Base-by-base conservation (phyloP, 2,329 filamentous ascomycete genomes). In the Fusarium camptoceras region DNA sequence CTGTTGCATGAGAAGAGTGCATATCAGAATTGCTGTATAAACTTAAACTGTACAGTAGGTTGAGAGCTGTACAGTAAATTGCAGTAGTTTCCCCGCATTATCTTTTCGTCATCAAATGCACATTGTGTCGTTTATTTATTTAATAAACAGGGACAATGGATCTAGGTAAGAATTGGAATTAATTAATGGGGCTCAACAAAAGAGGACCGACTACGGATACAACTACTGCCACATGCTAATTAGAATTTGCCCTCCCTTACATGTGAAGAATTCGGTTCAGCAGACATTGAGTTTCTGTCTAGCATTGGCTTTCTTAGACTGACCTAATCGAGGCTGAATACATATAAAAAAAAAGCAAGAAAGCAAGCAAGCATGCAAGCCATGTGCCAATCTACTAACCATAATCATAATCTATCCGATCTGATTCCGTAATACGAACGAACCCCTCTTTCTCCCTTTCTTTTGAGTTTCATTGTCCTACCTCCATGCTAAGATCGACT, bases 51-150 rank as follows among this genome's bases (percentile, higher is more conserved):
- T 44, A 43, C 27, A 11, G 25, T 28, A 30, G 30, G 28, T 44
- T 50, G 28, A 50, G 30, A 50, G 30, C 9, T 50, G 30, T 34
- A 16, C 48, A 37, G 30, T 37, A 15, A 31, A 25, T 24, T 34
- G 18, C 16, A 41, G 37, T 27, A 41, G 54, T 34, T 37, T 28
- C 54, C 59, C 65, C 54, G 44, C 56, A 56, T 34, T 44, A 41
- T 64, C 42, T 24, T 31, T 53, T 59, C 53, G 57, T 70, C 67
- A 67, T 70, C 31, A 18, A 51, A 14, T 49, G 55, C 50, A 69
- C 65, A 69, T 70, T 18, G 22, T 63, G 57, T 57, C 54, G 25
- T 59, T 25, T 25, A 25, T 24, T 51, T 53, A 25, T 59, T 30
- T 59, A 27, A 39, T 28, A 31, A 41, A 41, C 24, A 15, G 25